A percentile compares a stretch with the other conserved stretches of the same genome.
These are phyloP conservation scores for Rubroshorea leprosula DNA, from an alignment of 345 rosid genomes.

Conservation along the genomic window DNA sequence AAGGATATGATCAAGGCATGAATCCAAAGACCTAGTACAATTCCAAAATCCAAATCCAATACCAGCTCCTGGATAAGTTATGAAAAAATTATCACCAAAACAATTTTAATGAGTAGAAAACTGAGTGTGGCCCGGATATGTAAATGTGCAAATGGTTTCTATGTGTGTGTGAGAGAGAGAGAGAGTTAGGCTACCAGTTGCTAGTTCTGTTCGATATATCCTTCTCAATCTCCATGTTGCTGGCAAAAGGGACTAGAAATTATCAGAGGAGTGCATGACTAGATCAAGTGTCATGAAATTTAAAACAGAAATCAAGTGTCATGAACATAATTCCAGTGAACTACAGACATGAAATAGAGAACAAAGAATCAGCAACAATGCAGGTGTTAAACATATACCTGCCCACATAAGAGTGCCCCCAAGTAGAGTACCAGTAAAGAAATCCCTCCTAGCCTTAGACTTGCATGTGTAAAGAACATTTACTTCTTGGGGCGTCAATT, in stretches of 20 bases:
- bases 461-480: conserved; percentile 23
- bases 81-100: neutral
- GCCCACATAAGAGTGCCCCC: conserved; percentile 29
- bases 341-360: neutral
- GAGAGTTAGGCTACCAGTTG: conserved; percentile 26
- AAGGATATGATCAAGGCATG: conserved; percentile 55
- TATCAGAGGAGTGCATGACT: conserved; percentile 2
- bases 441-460: conserved; percentile 27
- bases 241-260: conserved; percentile 20
- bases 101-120: too few species aligned
- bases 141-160: neutral
- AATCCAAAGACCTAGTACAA: conserved; percentile 28
- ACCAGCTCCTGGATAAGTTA: conserved; percentile 37
- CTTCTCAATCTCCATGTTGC: conserved; percentile 37
- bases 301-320: neutral
- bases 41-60: conserved; percentile 31
- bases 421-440: conserved; percentile 15
- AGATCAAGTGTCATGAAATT: neutral
- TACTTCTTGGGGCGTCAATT: conserved; percentile 33
- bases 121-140: neutral
- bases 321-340: neutral
- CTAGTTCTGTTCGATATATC: conserved; percentile 15
- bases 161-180: neutral
- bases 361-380: neutral
- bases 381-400: conserved; percentile 22